phyloP scores from a whole-genome alignment of 2,329 filamentous ascomycete genomes.

The Kalaharituber pfeilii region DNA sequence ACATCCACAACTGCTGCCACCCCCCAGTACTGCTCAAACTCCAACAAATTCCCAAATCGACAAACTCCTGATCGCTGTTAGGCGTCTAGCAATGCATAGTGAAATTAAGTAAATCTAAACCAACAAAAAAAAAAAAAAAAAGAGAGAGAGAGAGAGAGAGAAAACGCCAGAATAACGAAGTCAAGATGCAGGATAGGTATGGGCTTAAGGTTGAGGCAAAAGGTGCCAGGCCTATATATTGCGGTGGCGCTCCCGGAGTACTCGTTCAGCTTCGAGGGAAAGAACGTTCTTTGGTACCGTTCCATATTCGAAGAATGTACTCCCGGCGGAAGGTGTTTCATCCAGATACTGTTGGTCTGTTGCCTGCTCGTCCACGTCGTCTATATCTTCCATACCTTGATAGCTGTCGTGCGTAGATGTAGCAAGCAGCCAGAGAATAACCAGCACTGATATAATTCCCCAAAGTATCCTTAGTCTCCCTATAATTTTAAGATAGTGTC shows the following conservation, averaged over 20 bases:
- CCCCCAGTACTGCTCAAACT: no score
- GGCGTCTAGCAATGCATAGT: no score
- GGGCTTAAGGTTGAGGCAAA: not conserved
- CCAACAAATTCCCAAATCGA: no score
- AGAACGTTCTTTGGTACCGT: not conserved
- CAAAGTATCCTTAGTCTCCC: slow-evolving; percentile 45
- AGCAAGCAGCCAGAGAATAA: slow-evolving; percentile 23
- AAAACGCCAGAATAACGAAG: not conserved
- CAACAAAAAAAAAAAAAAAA: not conserved
- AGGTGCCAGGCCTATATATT: not conserved
- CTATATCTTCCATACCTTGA: slow-evolving; percentile 34
- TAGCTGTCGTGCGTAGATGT: slow-evolving; percentile 7
- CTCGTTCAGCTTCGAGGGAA: not conserved
- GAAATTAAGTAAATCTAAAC: not conserved
- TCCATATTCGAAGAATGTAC: not conserved
- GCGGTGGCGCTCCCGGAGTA: not conserved
- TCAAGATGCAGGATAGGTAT: not conserved
- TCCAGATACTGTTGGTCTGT: not conserved
- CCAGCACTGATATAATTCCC: slow-evolving; percentile 38
- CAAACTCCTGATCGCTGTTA: no score
- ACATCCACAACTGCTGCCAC: no score
- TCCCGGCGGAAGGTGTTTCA: not conserved
- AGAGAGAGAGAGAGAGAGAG: not conserved
- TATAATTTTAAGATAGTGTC: slow-evolving; percentile 11
- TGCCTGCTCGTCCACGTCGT: slow-evolving; percentile 35